Evolutionary conservation across 441 rosid genomes (phyloP), one percentile per base, ranked within the genome.

Genomic region (Oxalis stricta): DNA sequence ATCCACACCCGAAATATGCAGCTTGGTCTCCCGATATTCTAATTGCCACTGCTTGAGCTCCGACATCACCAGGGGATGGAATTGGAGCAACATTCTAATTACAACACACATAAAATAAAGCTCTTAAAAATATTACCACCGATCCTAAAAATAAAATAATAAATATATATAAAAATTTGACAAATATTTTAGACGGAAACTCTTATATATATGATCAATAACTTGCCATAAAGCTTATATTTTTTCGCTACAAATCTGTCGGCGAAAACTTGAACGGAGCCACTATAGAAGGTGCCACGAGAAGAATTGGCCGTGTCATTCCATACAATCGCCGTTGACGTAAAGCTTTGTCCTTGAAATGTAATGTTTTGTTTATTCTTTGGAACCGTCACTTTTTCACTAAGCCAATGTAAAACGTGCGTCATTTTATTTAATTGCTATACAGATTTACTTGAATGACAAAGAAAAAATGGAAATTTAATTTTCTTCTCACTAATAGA

Each of bases 171-270:
- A 8, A 26, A 26, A 26, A 26, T 26, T 26, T 26, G 10, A 26
- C 31, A 26, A 26, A 26, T 26, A 11, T 8, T 26, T n/a, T n/a
- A n/a, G n/a, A 26, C 10, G 4, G 2, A 26, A 6, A 26, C 5
- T 6, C 10, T 1, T 2, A 2, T 26, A 2, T 26, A 26, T 26
- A 26, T 26, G 10, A 1, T 1, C 8, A 26, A 15, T 46, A 21
- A 38, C 65, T 64, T 37, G 84, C 97, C 95, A 88, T 82, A 72
- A 88, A 88, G 63, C 95, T 84, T 23, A 88, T 73, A 59, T 82
- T 82, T 56, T n/a, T 71, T 79, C 17, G 95, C 95, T 18, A 84
- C 39, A 21, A 88, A 84, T 54, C 74, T 79, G 64, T 65, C 44
- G 4, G 94, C 55, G 44, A 88, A 88, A 37, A 88, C 80, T 56